Evolutionary conservation across 768 basidiomycete genomes (phyloP).

Genomic region (Kwoniella dendrophila): DNA sequence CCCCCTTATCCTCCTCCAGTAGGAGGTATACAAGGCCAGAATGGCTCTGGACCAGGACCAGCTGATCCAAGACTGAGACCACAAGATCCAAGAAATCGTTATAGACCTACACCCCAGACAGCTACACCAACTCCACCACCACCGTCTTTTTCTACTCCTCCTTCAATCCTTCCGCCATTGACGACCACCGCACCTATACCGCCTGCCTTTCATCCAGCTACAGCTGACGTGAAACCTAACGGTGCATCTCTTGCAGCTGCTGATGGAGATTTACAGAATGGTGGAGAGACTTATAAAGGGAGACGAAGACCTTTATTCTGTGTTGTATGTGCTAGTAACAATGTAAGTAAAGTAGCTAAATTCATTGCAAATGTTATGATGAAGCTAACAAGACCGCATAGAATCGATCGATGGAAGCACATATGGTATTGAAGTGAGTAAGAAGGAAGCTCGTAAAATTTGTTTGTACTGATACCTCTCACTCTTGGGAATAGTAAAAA

Average conservation of each 20-base stretch:
- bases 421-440: conserved; percentile 83
- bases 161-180: neutral
- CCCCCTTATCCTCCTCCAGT: conserved; percentile 25
- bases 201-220: neutral
- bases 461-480: neutral
- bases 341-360: conserved; percentile 63
- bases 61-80: conserved; percentile 33
- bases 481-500: conserved; percentile 69
- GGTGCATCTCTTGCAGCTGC: conserved; percentile 1
- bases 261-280: conserved; percentile 4
- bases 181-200: neutral
- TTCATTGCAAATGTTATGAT: neutral
- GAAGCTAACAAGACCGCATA: conserved; percentile 54
- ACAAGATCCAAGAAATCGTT: conserved; percentile 38
- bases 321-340: conserved; percentile 98
- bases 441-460: neutral
- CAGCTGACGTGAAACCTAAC: conserved; percentile 21
- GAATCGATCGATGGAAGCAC: conserved; percentile 99
- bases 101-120: conserved; percentile 10
- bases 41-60: neutral
- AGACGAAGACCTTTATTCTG: conserved; percentile 81
- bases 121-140: conserved; percentile 33
- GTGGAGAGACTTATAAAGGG: conserved; percentile 8
- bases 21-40: too few species aligned
- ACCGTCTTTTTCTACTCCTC: conserved; percentile 4